Evolutionary conservation across 2,329 filamentous ascomycete genomes (phyloP).

Genomic region (Colletotrichum incanum): DNA sequence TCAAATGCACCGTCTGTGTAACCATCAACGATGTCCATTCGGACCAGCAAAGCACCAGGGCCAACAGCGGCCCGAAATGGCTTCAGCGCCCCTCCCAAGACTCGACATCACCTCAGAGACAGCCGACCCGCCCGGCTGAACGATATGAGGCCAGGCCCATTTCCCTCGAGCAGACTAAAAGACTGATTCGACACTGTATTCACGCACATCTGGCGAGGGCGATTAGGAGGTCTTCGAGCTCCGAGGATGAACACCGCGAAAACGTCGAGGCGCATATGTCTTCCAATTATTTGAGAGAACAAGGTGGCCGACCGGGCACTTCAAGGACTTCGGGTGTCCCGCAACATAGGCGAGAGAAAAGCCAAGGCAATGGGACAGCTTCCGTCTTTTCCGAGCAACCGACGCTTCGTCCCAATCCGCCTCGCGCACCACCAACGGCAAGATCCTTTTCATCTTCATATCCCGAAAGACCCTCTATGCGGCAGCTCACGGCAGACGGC

Average conservation of each 20-base stretch:
- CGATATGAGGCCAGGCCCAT: slow-evolving; percentile 53
- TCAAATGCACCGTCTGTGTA: slow-evolving; percentile 87
- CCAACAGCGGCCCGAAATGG: slow-evolving; percentile 40
- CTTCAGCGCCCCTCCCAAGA: slow-evolving; percentile 39
- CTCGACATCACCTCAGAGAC: slow-evolving; percentile 38
- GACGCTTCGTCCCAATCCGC: slow-evolving; percentile 53
- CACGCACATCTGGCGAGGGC: slow-evolving; percentile 54
- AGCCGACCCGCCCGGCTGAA: slow-evolving; percentile 27
- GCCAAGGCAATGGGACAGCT: slow-evolving; percentile 16
- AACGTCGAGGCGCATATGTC: not conserved
- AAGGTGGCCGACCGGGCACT: slow-evolving; percentile 20
- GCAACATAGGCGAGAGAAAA: slow-evolving; percentile 32
- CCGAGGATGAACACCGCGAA: slow-evolving; percentile 37
- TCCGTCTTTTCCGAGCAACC: slow-evolving; percentile 58
- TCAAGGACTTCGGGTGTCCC: not conserved
- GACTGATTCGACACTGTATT: slow-evolving; percentile 62
- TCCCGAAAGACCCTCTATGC: slow-evolving; percentile 55
- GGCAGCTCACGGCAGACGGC: slow-evolving; percentile 41
- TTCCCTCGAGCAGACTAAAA: slow-evolving; percentile 72
- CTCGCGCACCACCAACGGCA: slow-evolving; percentile 45
- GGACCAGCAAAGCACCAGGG: slow-evolving; percentile 26
- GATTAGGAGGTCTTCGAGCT: slow-evolving; percentile 46
- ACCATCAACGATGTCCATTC: slow-evolving; percentile 83
- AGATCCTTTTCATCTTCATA: slow-evolving; percentile 64
- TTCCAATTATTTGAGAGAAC: not conserved